Percentiles rank a stretch among this genome's conserved stretches.
Evolutionary conservation across 108 stramenopile genomes (phyloP).

Genomic region (Schizochytrium sp.): DNA sequence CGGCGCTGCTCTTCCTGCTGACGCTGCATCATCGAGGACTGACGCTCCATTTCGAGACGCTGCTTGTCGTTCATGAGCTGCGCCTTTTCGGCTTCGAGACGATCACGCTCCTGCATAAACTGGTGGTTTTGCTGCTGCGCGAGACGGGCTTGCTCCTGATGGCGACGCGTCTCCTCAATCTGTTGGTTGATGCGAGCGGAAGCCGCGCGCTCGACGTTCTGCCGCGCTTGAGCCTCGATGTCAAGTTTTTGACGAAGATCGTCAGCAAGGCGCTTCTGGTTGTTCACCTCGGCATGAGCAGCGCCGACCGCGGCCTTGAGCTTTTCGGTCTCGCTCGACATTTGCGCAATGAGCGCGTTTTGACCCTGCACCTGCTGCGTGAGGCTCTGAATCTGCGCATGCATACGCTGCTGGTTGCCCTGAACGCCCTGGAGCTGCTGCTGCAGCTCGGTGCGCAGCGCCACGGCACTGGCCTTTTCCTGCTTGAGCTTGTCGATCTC

Average conservation of each 20-base stretch:
- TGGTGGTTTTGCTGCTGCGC: conserved; percentile 2
- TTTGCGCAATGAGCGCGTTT: not conserved
- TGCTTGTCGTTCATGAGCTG: conserved; percentile 2
- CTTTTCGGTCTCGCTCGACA: not conserved
- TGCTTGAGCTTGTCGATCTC: conserved; percentile 19
- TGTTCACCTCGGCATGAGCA: not conserved
- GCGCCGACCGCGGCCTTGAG: not conserved
- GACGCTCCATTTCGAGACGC: not conserved
- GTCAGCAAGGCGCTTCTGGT: not conserved
- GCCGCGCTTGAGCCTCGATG: not conserved
- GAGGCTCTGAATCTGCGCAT: not conserved
- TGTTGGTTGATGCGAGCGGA: not conserved
- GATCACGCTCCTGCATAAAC: not conserved
- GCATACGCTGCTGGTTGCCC: not conserved
- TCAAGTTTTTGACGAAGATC: not conserved
- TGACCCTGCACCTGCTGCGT: not conserved
- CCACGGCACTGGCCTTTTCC: not conserved
- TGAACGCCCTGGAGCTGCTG: not conserved
- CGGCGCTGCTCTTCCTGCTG: not conserved
- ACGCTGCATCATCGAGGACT: not conserved
- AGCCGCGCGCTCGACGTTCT: not conserved
- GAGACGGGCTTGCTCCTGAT: not conserved
- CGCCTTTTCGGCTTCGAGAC: not conserved
- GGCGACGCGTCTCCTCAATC: not conserved
- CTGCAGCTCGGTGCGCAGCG: not conserved